A percentile compares a stretch with the other conserved stretches of the same genome.
Evolutionary conservation across 2,329 filamentous ascomycete genomes (phyloP).

Genomic region (Colletotrichum abscissum): DNA sequence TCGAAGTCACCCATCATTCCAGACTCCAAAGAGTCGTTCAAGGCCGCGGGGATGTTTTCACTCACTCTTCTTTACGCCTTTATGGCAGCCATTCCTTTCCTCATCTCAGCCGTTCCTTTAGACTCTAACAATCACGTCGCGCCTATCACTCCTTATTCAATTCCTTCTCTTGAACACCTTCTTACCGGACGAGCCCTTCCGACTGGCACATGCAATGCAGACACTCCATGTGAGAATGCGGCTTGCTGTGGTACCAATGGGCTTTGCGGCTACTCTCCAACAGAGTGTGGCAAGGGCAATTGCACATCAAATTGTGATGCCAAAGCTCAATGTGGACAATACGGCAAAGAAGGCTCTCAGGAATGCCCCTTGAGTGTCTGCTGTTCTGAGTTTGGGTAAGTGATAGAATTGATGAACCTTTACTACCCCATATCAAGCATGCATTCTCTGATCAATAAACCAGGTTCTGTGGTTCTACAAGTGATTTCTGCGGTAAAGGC

Average conservation of each 20-base stretch:
- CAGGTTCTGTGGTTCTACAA: slow-evolving; percentile 12
- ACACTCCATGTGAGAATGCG: slow-evolving; percentile 36
- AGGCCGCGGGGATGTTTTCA: neutral
- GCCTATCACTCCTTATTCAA: neutral
- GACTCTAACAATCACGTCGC: neutral
- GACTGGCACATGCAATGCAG: slow-evolving; percentile 29
- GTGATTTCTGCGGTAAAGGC: slow-evolving; percentile 7
- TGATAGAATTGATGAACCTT: neutral
- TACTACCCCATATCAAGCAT: neutral
- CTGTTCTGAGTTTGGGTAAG: slow-evolving; percentile 44
- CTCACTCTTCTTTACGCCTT: neutral
- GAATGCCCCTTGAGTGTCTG: slow-evolving; percentile 46
- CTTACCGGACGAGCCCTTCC: neutral
- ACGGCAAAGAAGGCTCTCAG: slow-evolving; percentile 35
- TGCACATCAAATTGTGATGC: slow-evolving; percentile 49
- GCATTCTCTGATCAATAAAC: slow-evolving; percentile 30
- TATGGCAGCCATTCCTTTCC: neutral
- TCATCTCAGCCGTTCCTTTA: neutral
- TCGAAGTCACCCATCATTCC: neutral
- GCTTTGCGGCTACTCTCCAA: neutral
- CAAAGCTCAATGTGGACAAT: slow-evolving; percentile 48
- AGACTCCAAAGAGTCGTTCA: neutral
- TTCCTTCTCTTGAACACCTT: neutral
- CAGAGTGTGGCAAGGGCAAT: slow-evolving; percentile 3
- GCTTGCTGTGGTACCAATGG: slow-evolving; percentile 37